Evolutionary conservation across 495 filamentous ascomycete species (phyloP), one percentile per base, ranked within the genome.

Genomic region (Podospora pseudocomata): DNA sequence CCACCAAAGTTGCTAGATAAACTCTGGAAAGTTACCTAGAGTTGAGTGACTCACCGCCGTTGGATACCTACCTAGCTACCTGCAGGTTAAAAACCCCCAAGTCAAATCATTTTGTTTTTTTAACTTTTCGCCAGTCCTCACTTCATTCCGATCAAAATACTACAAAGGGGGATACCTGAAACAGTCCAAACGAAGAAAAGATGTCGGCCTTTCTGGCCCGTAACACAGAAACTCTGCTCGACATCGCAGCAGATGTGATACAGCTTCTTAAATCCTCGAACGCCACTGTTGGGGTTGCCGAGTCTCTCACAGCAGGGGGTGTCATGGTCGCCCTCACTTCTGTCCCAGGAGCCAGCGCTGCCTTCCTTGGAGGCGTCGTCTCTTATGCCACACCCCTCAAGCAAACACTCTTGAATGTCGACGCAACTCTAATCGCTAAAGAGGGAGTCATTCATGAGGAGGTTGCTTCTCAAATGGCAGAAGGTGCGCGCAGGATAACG

Each of bases 341-440:
- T 4, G 73, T 74, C 19, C 71, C 74, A 18, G 76, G 74, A n/a
- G 71, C 71, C 20, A 73, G 71, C 63, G 65, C 68, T 54, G 72
- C 57, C 49, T 74, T 78, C 63, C 76, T 74, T 60, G 76, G 74
- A 61, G 76, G 76, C 34, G 62, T 76, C n/a, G 74, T 78, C 57
- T 70, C 75, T 4, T 78, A 78, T 60, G 74, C 74, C 2, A 78
- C 76, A 16, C 59, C 53, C 20, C 74, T 78, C 54, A 78, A 78
- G 57, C 67, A 70, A 1, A 9, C 44, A 13, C 74, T 76, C 1
- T 68, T 78, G 0, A n/a, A 61, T 18, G 76, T 76, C 60, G 64
- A 72, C 61, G 58, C 70, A 26, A 73, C 60, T 23, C 67, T 78
- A 13, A 78, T 78, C 32, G 73, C 64, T 18, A 64, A 67, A 7